Evolutionary conservation across 495 filamentous ascomycete species (phyloP).

Genomic region (Friedmanniomyces simplex): DNA sequence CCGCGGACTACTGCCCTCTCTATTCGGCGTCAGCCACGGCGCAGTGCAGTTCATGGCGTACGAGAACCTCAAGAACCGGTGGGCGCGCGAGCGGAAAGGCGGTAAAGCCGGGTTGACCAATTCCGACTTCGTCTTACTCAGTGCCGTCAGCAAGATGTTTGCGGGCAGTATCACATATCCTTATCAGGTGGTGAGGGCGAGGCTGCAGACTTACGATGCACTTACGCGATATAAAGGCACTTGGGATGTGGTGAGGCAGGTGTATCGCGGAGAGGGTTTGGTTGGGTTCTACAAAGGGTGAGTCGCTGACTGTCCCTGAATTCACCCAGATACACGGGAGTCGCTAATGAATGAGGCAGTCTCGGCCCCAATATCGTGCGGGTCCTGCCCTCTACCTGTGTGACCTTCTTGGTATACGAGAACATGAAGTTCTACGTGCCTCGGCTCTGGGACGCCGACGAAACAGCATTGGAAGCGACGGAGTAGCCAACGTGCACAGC

Average conservation of each 20-base stretch:
- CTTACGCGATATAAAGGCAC: conserved; percentile 56
- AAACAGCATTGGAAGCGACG: not conserved
- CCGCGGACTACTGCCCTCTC: conserved; percentile 66
- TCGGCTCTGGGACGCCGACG: conserved; percentile 10
- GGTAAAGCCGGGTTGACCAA: conserved; percentile 45
- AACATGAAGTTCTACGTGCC: conserved; percentile 68
- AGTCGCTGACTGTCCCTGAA: conserved; percentile 5
- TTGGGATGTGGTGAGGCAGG: conserved; percentile 56
- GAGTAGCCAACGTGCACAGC: not conserved
- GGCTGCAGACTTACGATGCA: conserved; percentile 82
- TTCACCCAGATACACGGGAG: too few species aligned
- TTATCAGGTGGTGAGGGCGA: conserved; percentile 78
- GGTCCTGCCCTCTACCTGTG: conserved; percentile 88
- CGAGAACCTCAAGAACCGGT: conserved; percentile 66
- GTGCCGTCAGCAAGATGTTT: conserved; percentile 72
- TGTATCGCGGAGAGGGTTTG: conserved; percentile 69
- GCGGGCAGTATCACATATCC: conserved; percentile 85
- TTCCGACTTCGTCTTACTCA: conserved; percentile 65
- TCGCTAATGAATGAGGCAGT: too few species aligned
- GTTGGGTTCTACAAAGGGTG: conserved; percentile 83
- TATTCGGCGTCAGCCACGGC: conserved; percentile 89
- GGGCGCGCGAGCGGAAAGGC: conserved; percentile 32
- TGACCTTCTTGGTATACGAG: conserved; percentile 97
- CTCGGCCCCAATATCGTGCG: conserved; percentile 77
- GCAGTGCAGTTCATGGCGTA: conserved; percentile 96